Conservation (phyloP, 106 monocot species). For the Dactylorhiza incarnata region DNA sequence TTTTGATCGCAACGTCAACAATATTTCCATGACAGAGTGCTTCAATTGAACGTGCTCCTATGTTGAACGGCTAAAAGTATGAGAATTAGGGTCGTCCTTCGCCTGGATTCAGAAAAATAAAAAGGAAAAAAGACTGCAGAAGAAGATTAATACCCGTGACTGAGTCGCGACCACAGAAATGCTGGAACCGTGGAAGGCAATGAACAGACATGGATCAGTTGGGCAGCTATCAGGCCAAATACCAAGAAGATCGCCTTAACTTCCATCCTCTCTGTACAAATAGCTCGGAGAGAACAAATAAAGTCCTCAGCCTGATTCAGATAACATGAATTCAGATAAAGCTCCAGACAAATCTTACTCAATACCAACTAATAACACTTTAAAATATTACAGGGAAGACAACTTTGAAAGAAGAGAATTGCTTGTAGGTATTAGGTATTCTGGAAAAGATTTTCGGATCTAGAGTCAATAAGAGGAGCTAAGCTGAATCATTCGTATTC, state of each 20-base stretch:
- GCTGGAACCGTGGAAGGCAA: conserved; percentile 28
- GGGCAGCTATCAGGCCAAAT: conserved; percentile 3
- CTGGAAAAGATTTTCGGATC: background rate
- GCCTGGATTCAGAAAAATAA: background rate
- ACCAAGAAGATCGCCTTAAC: conserved; percentile 11
- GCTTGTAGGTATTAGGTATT: background rate
- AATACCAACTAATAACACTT: background rate
- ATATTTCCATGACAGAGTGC: background rate
- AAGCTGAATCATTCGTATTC: background rate
- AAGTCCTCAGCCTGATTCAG: background rate
- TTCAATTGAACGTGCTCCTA: background rate
- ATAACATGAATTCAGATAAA: background rate
- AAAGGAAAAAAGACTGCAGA: background rate
- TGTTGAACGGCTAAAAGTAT: background rate
- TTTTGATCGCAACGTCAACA: background rate
- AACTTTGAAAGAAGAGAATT: background rate
- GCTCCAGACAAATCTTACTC: background rate
- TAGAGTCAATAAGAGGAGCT: background rate
- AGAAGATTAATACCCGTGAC: conserved; percentile 24
- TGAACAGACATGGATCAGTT: conserved; percentile 13
- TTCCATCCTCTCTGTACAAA: conserved; percentile 14
- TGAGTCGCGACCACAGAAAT: conserved; percentile 37
- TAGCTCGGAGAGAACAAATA: background rate
- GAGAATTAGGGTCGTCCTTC: background rate
- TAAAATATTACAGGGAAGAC: background rate